Conservation (phyloP, 345 rosid species). For the Eucalyptus coolabah region DNA sequence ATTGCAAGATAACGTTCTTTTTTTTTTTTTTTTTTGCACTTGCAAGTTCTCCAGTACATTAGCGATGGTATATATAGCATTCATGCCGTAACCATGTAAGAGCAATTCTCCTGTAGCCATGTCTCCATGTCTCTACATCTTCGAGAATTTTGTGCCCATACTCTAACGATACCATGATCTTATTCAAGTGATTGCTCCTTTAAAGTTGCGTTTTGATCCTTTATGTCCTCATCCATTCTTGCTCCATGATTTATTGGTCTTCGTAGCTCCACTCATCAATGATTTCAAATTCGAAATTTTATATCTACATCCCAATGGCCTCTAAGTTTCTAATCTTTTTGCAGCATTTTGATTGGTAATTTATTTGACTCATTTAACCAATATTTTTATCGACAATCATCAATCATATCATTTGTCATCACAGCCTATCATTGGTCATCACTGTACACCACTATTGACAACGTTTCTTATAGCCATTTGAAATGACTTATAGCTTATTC, state of each 20-base stretch:
- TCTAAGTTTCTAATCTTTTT: too few species aligned
- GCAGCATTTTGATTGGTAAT: fast-evolving
- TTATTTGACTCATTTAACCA: too few species aligned
- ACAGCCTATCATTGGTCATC: too few species aligned
- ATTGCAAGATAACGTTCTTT: too few species aligned
- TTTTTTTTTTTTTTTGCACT: fast-evolving
- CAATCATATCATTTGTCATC: too few species aligned
- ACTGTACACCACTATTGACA: too few species aligned
- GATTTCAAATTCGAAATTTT: not conserved
- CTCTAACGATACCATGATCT: not conserved
- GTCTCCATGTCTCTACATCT: not conserved
- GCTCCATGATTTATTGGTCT: not conserved
- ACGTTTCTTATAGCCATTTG: too few species aligned
- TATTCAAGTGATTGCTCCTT: not conserved
- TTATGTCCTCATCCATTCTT: too few species aligned
- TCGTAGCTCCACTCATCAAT: too few species aligned
- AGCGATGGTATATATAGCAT: not conserved
- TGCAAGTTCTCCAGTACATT: fast-evolving
- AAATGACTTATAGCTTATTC: too few species aligned
- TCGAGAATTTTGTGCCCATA: not conserved
- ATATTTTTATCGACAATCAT: fast-evolving
- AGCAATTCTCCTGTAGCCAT: not conserved
- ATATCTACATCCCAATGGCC: not conserved
- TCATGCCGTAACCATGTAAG: not conserved
- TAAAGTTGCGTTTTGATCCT: not conserved